Percentiles rank a stretch among this genome's conserved stretches.
Conservation (phyloP, 1,139 yeast genomes). For the Debaryomyces robertsiae region DNA sequence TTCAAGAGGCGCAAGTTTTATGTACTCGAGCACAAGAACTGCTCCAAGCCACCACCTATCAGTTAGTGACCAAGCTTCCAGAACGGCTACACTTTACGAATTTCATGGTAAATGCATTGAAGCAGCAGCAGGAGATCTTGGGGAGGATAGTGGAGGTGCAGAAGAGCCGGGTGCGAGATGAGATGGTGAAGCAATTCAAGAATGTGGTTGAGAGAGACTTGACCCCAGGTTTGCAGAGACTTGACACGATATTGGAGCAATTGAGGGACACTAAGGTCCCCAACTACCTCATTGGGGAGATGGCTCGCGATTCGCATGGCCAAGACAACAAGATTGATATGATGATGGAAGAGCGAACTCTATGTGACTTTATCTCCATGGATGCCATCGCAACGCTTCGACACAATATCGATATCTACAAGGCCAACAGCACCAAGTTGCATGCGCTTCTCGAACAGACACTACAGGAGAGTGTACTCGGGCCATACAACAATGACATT, state of each 20-base stretch:
- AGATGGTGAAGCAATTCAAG: constrained; percentile 17
- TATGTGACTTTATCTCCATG: constrained; percentile 39
- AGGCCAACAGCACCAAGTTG: constrained; percentile 29
- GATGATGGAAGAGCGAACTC: constrained; percentile 12
- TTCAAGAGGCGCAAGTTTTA: constrained; percentile 33
- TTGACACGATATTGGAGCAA: constrained; percentile 29
- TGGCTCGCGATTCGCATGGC: constrained; percentile 1
- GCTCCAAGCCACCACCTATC: constrained; percentile 27
- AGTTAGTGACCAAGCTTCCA: constrained; percentile 27
- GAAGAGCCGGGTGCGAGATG: constrained; percentile 17
- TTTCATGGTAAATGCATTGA: constrained; percentile 21
- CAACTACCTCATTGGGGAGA: constrained; percentile 22
- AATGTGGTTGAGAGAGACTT: constrained; percentile 25
- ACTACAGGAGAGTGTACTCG: constrained; percentile 20
- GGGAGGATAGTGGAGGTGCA: constrained; percentile 21
- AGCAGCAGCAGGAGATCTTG: constrained; percentile 20
- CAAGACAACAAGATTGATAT: constrained; percentile 5
- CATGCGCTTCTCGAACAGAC: constrained; percentile 23
- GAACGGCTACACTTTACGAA: constrained; percentile 23
- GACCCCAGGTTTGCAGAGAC: constrained; percentile 25
- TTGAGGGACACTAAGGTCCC: constrained; percentile 35
- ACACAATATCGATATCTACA: constrained; percentile 31
- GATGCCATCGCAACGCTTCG: constrained; percentile 33
- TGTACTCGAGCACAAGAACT: constrained; percentile 38
- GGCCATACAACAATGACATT: constrained; percentile 18